Conservation (phyloP, 2,329 filamentous ascomycete species). For the Didymella lethalis region DNA sequence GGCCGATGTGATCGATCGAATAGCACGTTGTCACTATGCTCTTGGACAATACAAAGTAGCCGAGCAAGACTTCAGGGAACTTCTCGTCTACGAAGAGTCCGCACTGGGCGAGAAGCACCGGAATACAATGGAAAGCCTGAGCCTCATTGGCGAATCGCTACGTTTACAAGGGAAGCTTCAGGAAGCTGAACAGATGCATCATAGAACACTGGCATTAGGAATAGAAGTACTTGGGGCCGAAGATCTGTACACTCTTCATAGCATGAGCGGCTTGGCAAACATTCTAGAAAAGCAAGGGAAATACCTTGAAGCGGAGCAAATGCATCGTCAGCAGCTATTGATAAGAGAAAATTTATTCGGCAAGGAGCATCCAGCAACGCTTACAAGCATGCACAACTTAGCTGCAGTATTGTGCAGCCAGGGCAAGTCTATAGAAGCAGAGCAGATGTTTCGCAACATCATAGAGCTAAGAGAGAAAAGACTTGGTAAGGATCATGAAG, state of each 20-base stretch:
- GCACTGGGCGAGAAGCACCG: background rate
- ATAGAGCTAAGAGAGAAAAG: background rate
- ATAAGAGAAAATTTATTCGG: background rate
- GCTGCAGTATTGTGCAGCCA: background rate
- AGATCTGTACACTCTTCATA: background rate
- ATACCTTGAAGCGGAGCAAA: constrained; percentile 1
- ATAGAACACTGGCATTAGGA: background rate
- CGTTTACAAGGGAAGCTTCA: background rate
- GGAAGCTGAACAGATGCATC: background rate
- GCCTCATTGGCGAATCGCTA: background rate
- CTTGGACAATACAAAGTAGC: background rate
- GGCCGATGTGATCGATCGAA: background rate
- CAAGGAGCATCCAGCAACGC: background rate
- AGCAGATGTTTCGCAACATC: background rate
- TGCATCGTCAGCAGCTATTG: background rate
- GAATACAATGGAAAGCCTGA: background rate
- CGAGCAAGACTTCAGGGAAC: background rate
- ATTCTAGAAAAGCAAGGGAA: background rate
- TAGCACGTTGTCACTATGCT: background rate
- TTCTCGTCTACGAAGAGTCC: background rate
- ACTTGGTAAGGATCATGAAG: background rate
- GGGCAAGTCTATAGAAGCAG: background rate
- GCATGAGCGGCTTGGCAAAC: background rate
- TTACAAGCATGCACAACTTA: background rate
- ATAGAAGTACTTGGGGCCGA: background rate